phyloP scores from a whole-genome alignment of 2,329 filamentous ascomycete genomes.

The Phialocephala sp. region DNA sequence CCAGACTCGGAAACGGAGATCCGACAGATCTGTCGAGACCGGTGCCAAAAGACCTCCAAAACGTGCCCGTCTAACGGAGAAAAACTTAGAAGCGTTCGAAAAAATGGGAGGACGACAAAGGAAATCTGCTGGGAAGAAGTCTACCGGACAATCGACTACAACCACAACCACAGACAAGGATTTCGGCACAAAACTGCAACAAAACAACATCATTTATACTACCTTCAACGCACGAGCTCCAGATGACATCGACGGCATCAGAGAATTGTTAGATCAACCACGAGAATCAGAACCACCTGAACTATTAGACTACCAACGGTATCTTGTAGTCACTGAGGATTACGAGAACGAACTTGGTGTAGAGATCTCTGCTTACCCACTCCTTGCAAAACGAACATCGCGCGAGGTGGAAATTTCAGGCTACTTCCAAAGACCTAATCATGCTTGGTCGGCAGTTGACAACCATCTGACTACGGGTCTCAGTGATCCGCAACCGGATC shows the following conservation, averaged over 20 bases:
- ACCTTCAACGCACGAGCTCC: conserved; percentile 19
- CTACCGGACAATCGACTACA: conserved; percentile 19
- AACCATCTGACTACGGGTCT: conserved; percentile 18
- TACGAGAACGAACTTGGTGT: conserved; percentile 18
- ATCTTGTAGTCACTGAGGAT: conserved; percentile 17
- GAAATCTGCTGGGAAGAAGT: conserved; percentile 25
- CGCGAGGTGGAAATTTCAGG: conserved; percentile 19
- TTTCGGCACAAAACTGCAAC: conserved; percentile 24
- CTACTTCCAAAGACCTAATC: conserved; percentile 23
- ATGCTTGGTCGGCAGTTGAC: conserved; percentile 22
- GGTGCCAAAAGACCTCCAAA: conserved; percentile 25
- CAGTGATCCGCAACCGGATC: conserved; percentile 19
- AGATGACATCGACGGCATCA: conserved; percentile 18
- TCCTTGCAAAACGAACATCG: conserved; percentile 21
- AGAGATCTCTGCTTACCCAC: conserved; percentile 21
- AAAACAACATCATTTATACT: conserved; percentile 24
- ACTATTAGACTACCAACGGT: conserved; percentile 16
- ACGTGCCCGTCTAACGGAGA: conserved; percentile 28
- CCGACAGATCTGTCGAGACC: conserved; percentile 29
- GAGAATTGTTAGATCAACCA: conserved; percentile 21
- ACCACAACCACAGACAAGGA: conserved; percentile 23
- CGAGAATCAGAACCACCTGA: conserved; percentile 19
- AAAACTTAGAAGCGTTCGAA: conserved; percentile 30
- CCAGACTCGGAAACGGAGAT: conserved; percentile 30
- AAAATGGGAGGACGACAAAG: conserved; percentile 26